Evolutionary conservation across 441 rosid species (phyloP).

Genomic region (Hypseocharis bilobata): DNA sequence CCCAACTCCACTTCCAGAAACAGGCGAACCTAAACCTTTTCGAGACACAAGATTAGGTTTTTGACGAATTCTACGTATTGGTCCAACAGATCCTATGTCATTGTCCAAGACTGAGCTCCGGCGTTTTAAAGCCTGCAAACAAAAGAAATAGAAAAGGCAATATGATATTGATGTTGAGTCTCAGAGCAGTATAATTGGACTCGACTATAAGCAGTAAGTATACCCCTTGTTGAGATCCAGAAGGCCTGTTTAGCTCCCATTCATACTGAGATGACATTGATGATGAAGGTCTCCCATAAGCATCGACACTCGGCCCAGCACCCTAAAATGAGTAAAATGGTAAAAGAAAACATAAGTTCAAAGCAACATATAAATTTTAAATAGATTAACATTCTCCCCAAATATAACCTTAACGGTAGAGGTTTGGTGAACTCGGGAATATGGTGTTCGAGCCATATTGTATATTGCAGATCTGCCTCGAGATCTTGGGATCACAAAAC

Average conservation of each 20-base stretch:
- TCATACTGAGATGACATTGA: constrained; percentile 36
- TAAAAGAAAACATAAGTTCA: constrained; percentile 3
- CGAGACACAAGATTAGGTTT: constrained; percentile 56
- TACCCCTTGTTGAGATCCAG: constrained; percentile 63
- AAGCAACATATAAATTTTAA: constrained; percentile 9
- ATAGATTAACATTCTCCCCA: constrained; percentile 8
- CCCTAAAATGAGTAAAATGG: constrained; percentile 28
- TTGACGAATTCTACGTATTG: constrained; percentile 85
- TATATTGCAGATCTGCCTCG: constrained; percentile 84
- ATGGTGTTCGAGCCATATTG: constrained; percentile 80
- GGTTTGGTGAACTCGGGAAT: constrained; percentile 51
- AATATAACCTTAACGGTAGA: constrained; percentile 41
- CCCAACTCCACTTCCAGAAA: constrained; percentile 30
- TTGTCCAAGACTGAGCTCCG: constrained; percentile 65
- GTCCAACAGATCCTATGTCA: constrained; percentile 70
- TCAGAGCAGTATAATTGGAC: not conserved
- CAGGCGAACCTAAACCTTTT: constrained; percentile 35
- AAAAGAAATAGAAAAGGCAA: constrained; percentile 10
- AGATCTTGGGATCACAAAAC: constrained; percentile 65
- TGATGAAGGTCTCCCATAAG: constrained; percentile 39
- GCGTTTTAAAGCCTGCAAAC: constrained; percentile 62
- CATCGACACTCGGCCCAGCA: constrained; percentile 22
- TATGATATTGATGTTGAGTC: not conserved
- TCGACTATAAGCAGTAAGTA: constrained; percentile 10
- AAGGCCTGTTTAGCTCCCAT: constrained; percentile 38